Evolutionary conservation across 2,329 filamentous ascomycete species (phyloP).

Genomic region (Triangularia setosa): DNA sequence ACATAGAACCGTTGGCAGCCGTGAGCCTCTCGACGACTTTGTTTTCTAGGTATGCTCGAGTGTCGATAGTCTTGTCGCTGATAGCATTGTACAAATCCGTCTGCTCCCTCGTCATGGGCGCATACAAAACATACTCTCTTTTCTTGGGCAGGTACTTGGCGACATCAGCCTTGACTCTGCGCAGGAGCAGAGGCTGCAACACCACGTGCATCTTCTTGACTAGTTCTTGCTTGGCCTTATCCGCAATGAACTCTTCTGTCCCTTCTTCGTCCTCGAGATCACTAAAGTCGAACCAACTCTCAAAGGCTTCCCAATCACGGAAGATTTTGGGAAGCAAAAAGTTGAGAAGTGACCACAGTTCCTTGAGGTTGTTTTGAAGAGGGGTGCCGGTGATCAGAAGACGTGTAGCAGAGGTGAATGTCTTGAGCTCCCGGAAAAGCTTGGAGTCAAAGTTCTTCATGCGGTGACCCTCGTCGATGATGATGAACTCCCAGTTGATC

Average conservation of each 20-base stretch:
- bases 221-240: slow-evolving; percentile 71
- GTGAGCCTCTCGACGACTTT: slow-evolving; percentile 68
- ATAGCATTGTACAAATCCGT: slow-evolving; percentile 78
- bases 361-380: slow-evolving; percentile 89
- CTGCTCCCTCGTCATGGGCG: slow-evolving; percentile 85
- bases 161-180: slow-evolving; percentile 89
- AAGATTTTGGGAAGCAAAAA: slow-evolving; percentile 93
- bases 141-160: slow-evolving; percentile 91
- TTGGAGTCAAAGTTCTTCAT: slow-evolving; percentile 96
- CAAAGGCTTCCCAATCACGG: slow-evolving; percentile 86
- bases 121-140: slow-evolving; percentile 91
- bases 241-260: slow-evolving; percentile 73
- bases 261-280: slow-evolving; percentile 80
- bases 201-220: slow-evolving; percentile 90
- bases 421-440: slow-evolving; percentile 81
- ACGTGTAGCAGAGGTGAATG: slow-evolving; percentile 85
- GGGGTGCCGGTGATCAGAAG: slow-evolving; percentile 93
- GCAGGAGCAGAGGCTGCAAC: slow-evolving; percentile 82
- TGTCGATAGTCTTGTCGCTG: slow-evolving; percentile 54
- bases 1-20: slow-evolving; percentile 42
- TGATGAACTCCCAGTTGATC: slow-evolving; percentile 95
- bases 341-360: slow-evolving; percentile 91
- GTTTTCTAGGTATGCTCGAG: slow-evolving; percentile 74
- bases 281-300: slow-evolving; percentile 96
- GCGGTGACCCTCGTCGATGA: slow-evolving; percentile 95